These are phyloP conservation scores for Coccomyxa sp. DNA, from an alignment of 139 green algal species.

Conservation along the genomic window DNA sequence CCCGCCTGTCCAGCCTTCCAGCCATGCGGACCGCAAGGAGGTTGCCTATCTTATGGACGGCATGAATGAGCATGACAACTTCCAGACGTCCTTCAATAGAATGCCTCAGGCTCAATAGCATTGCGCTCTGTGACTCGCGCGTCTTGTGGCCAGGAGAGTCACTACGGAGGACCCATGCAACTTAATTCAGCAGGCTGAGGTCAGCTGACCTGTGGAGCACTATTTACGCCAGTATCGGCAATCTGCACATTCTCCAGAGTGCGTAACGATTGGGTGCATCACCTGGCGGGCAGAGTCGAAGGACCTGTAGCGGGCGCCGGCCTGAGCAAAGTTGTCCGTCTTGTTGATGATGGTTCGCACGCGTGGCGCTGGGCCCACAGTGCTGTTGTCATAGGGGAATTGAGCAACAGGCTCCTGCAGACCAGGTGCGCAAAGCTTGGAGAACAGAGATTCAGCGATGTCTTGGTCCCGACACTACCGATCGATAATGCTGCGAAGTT, in stretches of 20 bases:
- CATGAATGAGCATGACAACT: no score
- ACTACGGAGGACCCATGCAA: neutral
- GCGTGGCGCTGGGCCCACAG: neutral
- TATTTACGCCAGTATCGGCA: no score
- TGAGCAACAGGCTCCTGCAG: no score
- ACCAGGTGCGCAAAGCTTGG: no score
- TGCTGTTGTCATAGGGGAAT: neutral
- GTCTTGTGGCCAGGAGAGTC: neutral
- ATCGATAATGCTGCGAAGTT: no score
- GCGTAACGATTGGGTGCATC: neutral
- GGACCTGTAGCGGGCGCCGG: neutral
- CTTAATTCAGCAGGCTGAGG: no score
- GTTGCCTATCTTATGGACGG: no score
- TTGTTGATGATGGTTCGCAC: conserved; percentile 3
- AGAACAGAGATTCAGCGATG: no score
- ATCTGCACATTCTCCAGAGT: neutral
- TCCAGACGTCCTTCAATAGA: neutral
- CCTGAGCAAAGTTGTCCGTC: neutral
- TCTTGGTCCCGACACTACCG: no score
- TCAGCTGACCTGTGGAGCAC: no score
- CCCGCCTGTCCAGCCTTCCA: no score
- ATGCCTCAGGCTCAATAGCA: neutral
- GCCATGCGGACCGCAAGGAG: no score
- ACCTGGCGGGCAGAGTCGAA: neutral
- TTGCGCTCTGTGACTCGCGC: neutral